Conservation (phyloP, 2,329 filamentous ascomycete species). For the Xylariaceae sp. region DNA sequence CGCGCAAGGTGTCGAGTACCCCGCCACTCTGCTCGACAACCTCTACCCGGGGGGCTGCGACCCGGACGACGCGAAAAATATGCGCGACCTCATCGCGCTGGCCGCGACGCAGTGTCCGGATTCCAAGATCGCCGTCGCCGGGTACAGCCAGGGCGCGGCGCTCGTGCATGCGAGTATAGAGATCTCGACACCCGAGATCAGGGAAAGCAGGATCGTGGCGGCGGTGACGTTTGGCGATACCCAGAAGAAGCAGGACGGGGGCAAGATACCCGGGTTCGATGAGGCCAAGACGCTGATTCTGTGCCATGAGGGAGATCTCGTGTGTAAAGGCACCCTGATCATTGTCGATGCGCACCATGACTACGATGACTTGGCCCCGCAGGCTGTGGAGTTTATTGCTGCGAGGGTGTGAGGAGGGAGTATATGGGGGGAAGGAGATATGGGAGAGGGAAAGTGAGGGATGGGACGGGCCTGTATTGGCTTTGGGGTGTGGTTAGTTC, state of each 20-base stretch:
- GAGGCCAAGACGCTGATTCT: slow-evolving; percentile 34
- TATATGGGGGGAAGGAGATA: neutral
- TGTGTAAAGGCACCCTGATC: slow-evolving; percentile 42
- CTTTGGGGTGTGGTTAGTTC: too few relatives aligned
- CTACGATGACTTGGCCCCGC: slow-evolving; percentile 27
- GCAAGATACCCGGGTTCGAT: slow-evolving; percentile 30
- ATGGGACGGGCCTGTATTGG: too few relatives aligned
- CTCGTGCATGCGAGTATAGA: slow-evolving; percentile 37
- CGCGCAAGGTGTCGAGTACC: slow-evolving; percentile 25
- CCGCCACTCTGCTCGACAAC: slow-evolving; percentile 22
- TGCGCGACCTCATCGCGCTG: slow-evolving; percentile 30
- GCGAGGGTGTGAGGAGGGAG: slow-evolving; percentile 7
- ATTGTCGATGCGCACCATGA: slow-evolving; percentile 35
- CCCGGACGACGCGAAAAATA: slow-evolving; percentile 27
- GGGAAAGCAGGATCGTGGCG: slow-evolving; percentile 31
- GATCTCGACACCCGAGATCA: slow-evolving; percentile 22
- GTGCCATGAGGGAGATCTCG: slow-evolving; percentile 45
- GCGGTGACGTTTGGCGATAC: slow-evolving; percentile 41
- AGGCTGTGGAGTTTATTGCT: slow-evolving; percentile 15
- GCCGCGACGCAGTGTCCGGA: slow-evolving; percentile 35
- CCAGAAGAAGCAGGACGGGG: slow-evolving; percentile 31
- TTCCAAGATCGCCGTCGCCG: slow-evolving; percentile 37
- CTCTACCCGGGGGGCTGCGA: slow-evolving; percentile 29
- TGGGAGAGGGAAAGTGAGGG: too few relatives aligned
- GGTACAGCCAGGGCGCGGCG: slow-evolving; percentile 40